Evolutionary conservation across 2,329 filamentous ascomycete species (phyloP).

Genomic region (Calonectria crousiana): DNA sequence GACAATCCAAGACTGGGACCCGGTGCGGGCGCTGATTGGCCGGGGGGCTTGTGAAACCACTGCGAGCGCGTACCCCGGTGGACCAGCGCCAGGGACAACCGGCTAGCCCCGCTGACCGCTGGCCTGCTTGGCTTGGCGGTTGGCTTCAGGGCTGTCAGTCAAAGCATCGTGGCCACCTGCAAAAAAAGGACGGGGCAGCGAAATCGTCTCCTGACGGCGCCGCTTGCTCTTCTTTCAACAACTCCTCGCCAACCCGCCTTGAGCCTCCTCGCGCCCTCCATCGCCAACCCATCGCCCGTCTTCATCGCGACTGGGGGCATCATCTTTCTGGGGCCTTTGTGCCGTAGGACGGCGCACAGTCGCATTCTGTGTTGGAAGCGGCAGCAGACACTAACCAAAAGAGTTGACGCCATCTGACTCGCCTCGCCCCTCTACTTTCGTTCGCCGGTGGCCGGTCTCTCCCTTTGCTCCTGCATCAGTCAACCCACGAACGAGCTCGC

Average conservation of each 20-base stretch:
- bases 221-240: conserved; percentile 29
- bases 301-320: conserved; percentile 29
- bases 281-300: conserved; percentile 29
- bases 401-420: conserved; percentile 40
- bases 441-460: background rate
- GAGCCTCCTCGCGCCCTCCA: conserved; percentile 20
- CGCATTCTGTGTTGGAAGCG: conserved; percentile 15
- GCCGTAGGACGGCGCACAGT: conserved; percentile 38
- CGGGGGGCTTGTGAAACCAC: background rate
- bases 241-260: conserved; percentile 33
- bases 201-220: conserved; percentile 39
- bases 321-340: conserved; percentile 36
- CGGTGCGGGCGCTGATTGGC: background rate
- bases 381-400: conserved; percentile 24
- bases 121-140: conserved; percentile 10
- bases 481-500: conserved; percentile 21
- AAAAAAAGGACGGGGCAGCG: conserved; percentile 20
- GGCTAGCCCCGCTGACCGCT: conserved; percentile 20
- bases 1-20: background rate
- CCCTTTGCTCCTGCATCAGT: conserved; percentile 18
- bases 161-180: conserved; percentile 40
- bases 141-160: conserved; percentile 27
- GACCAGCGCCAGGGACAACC: conserved; percentile 9
- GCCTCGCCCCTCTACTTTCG: conserved; percentile 18
- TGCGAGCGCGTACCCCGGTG: conserved; percentile 10